Evolutionary conservation across 2,329 filamentous ascomycete genomes (phyloP).

Genomic region (Drechslerella stenobrocha): DNA sequence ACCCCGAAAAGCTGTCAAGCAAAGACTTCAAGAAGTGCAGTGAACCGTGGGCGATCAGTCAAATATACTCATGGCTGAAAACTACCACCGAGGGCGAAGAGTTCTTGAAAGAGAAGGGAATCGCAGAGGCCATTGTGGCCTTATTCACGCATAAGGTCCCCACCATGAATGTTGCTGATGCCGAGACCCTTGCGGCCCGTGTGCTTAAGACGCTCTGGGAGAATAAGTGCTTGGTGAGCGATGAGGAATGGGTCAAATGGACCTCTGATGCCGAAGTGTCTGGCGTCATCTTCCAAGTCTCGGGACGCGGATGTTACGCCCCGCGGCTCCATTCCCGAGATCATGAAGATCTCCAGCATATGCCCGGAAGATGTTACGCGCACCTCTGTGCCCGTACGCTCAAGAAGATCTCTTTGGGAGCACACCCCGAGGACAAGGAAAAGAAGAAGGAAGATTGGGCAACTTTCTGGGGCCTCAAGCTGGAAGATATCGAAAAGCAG

Average conservation of each 20-base stretch:
- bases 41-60: slow-evolving; percentile 91
- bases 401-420: slow-evolving; percentile 87
- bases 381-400: slow-evolving; percentile 90
- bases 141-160: slow-evolving; percentile 94
- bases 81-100: slow-evolving; percentile 88
- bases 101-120: slow-evolving; percentile 79
- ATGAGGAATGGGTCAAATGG: slow-evolving; percentile 98
- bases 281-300: slow-evolving; percentile 90
- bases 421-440: slow-evolving; percentile 69
- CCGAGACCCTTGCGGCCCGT: slow-evolving; percentile 77
- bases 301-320: slow-evolving; percentile 87
- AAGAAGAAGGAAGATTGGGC: slow-evolving; percentile 81
- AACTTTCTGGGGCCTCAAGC: slow-evolving; percentile 81
- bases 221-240: slow-evolving; percentile 74
- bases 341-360: slow-evolving; percentile 58
- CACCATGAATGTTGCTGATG: slow-evolving; percentile 97
- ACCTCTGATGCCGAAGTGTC: slow-evolving; percentile 72
- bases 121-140: slow-evolving; percentile 83
- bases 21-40: slow-evolving; percentile 80
- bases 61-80: slow-evolving; percentile 82
- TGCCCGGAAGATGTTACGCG: slow-evolving; percentile 81
- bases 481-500: slow-evolving; percentile 71
- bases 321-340: slow-evolving; percentile 73
- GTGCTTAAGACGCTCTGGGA: slow-evolving; percentile 80
- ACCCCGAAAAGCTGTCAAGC: slow-evolving; percentile 77